Evolutionary conservation across 2,329 filamentous ascomycete genomes (phyloP).

Genomic region (Zymoseptoria crescenta): DNA sequence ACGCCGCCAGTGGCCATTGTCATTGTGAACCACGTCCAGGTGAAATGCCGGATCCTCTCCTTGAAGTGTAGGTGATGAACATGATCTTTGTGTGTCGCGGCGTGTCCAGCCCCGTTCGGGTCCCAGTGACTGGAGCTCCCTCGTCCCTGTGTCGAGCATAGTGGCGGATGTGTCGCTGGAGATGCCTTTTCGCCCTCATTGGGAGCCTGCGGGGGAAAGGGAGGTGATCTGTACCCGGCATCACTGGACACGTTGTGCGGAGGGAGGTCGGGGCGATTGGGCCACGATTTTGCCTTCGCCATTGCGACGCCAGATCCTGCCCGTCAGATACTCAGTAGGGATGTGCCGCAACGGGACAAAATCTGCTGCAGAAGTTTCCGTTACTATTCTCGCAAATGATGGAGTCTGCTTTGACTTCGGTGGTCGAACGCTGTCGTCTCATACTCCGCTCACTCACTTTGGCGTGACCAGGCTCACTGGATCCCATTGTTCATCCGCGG

Average conservation of each 20-base stretch:
- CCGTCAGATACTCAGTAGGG: neutral
- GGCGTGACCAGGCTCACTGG: neutral
- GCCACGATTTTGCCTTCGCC: neutral
- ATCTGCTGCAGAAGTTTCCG: neutral
- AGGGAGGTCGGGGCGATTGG: too few species aligned
- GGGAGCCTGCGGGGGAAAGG: too few species aligned
- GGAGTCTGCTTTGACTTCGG: neutral
- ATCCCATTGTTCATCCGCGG: neutral
- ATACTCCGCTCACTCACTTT: neutral
- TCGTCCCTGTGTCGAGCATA: neutral
- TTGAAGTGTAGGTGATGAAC: conserved; percentile 39
- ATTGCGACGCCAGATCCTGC: neutral
- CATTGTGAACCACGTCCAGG: conserved; percentile 73
- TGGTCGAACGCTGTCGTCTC: neutral
- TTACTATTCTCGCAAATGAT: neutral
- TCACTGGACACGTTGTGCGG: neutral
- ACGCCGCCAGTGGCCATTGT: conserved; percentile 46
- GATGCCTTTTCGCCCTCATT: neutral
- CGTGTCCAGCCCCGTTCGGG: neutral
- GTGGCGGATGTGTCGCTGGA: neutral
- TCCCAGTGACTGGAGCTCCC: neutral
- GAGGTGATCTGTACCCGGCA: neutral
- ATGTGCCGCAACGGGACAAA: neutral
- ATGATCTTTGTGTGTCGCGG: conserved; percentile 11
- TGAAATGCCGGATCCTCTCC: conserved; percentile 53